A percentile compares a stretch with the other conserved stretches of the same genome.
Conservation (phyloP, 2,329 filamentous ascomycete species). For the Diaporthe caulivora region DNA sequence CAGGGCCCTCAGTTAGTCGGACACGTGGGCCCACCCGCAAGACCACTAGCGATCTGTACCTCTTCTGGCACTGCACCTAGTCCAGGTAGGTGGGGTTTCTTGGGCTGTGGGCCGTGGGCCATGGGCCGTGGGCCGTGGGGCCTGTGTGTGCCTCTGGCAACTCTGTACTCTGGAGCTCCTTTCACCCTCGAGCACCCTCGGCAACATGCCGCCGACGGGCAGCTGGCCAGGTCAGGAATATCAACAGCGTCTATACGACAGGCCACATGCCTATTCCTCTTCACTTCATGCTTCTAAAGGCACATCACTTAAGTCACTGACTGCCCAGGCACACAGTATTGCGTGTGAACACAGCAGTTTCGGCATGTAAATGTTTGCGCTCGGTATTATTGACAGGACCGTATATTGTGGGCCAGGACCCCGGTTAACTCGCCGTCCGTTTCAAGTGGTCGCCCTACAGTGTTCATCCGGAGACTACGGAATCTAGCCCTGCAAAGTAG, state of each 20-base stretch:
- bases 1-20: not conserved
- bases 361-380: not conserved
- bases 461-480: not conserved
- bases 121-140: not conserved
- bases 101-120: slow-evolving; percentile 9
- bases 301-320: too few relatives aligned
- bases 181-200: slow-evolving; percentile 15
- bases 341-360: too few relatives aligned
- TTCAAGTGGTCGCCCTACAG: slow-evolving; percentile 20
- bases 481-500: not conserved
- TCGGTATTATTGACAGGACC: slow-evolving; percentile 1
- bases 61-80: not conserved
- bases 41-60: slow-evolving; percentile 25
- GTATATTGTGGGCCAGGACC: slow-evolving; percentile 17
- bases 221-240: not conserved
- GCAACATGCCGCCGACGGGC: slow-evolving; percentile 14
- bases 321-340: too few relatives aligned
- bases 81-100: slow-evolving; percentile 2
- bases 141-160: not conserved
- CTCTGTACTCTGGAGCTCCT: slow-evolving; percentile 8
- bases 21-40: slow-evolving; percentile 8
- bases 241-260: not conserved
- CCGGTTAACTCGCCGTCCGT: not conserved
- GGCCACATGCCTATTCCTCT: not conserved
- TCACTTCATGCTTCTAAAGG: too few relatives aligned